Base-by-base conservation (phyloP, 75 land plant genomes). In the Picea sitchensis region DNA sequence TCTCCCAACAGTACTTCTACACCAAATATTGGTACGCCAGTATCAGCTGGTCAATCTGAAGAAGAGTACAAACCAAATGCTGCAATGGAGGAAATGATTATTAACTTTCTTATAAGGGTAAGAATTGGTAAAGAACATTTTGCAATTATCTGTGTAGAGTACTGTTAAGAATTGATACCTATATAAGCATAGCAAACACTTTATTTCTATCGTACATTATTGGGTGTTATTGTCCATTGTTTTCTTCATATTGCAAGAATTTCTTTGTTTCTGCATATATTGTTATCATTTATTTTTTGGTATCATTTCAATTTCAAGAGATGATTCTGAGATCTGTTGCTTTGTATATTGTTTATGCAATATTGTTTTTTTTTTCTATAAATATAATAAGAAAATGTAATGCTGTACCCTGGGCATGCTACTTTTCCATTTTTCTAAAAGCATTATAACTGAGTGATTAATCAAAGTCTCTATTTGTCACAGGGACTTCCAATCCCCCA, bases 41-140 rank as follows among this genome's bases (percentile, higher is more conserved):
- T 93, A 60, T 89, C 96, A 38, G 84, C 87, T 71, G 84, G 90
- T 36, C 98, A 95, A 85, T 83, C 94, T 79, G 99, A 98, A 88
- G 98, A 95, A 80, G 98, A 95, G 80, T 98, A 90, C 78, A 98
- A 98, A 83, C 99, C 99, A 58, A 98, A 98, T 89, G 94, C 99
- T 78, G 99, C 99, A 1, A 98, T 98, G 99, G 99, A 98, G 80
- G 99, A 98, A 80, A 98, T 95, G 99, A 93, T 98, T 38, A 98
- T 98, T 65, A 98, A 94, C 78, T 98, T 98, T 86, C 90, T 98
- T 44, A 98, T 98, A 81, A 84, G 96, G 87, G 99, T 95, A 62
- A 87, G 88, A 9, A 56, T 32, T 56, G 36, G 31, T 30, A 4
- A 21, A 20, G 34, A 2, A 31, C 23, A 23, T 75, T 75, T 75